A percentile compares a stretch with the other conserved stretches of the same genome.
phyloP scores from a whole-genome alignment of 495 filamentous ascomycete species.

The Xylaria grammica region DNA sequence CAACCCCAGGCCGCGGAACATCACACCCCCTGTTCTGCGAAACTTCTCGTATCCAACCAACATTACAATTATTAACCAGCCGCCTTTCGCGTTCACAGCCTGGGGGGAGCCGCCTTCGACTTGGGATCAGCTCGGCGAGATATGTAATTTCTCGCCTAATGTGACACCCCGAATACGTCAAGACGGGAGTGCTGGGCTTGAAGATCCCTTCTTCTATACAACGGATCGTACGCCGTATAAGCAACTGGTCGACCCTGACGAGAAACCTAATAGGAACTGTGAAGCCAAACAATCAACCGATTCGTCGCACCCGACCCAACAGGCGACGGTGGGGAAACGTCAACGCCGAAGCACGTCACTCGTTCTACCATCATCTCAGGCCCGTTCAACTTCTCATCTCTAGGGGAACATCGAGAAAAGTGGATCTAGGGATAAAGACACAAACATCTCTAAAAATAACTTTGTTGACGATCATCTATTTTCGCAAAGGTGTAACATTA shows the following conservation, averaged over 20 bases:
- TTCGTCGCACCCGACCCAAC: not conserved
- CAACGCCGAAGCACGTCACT: conserved; percentile 33
- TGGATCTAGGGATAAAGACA: conserved; percentile 25
- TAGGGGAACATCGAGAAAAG: conserved; percentile 34
- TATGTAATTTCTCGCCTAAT: conserved; percentile 34
- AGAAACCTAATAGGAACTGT: conserved; percentile 14
- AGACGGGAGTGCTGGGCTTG: conserved; percentile 23
- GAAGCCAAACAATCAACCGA: conserved; percentile 15
- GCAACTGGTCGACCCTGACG: conserved; percentile 19
- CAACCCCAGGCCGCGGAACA: conserved; percentile 6
- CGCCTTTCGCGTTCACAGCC: conserved; percentile 11
- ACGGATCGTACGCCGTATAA: conserved; percentile 27
- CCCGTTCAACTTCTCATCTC: conserved; percentile 29
- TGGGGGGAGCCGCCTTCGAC: conserved; percentile 21
- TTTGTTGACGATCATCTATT: conserved; percentile 30
- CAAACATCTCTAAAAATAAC: conserved; percentile 24
- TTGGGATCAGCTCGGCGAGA: conserved; percentile 37
- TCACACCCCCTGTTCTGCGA: conserved; percentile 31
- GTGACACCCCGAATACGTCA: conserved; percentile 21
- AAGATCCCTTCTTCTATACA: conserved; percentile 37
- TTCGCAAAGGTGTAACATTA: conserved; percentile 23
- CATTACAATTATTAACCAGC: conserved; percentile 16
- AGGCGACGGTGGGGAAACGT: conserved; percentile 20
- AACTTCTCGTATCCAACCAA: conserved; percentile 41
- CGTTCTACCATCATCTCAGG: conserved; percentile 27